A percentile compares a stretch with the other conserved stretches of the same genome.
Evolutionary conservation across 768 basidiomycete species (phyloP).

Genomic region (Rhodosporidiobolus odoratus): DNA sequence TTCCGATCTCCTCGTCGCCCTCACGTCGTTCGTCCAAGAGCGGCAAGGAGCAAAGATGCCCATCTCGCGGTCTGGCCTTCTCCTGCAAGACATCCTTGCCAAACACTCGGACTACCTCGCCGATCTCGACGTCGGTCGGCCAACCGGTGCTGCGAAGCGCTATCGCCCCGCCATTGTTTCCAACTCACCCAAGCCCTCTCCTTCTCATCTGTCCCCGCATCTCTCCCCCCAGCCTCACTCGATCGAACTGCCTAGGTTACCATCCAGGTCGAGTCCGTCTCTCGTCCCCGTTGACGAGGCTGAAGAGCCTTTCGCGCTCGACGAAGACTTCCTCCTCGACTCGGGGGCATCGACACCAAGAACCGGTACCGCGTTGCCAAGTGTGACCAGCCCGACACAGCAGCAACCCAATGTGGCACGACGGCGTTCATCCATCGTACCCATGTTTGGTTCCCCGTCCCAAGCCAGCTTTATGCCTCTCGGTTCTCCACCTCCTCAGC

Average conservation of each 20-base stretch:
- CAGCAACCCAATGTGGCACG: not conserved
- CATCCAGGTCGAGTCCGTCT: conserved; percentile 16
- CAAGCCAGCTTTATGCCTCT: conserved; percentile 31
- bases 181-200: conserved; percentile 16
- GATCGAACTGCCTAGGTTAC: conserved; percentile 20
- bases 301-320: conserved; percentile 37
- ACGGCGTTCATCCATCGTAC: conserved; percentile 1
- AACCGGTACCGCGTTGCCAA: too few species aligned
- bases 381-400: not conserved
- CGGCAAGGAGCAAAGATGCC: conserved; percentile 66
- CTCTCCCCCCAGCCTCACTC: conserved; percentile 26
- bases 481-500: conserved; percentile 30
- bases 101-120: conserved; percentile 67
- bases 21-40: conserved; percentile 57
- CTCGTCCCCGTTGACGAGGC: conserved; percentile 26
- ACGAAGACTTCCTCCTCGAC: conserved; percentile 38
- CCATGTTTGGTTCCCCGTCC: conserved; percentile 12
- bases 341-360: too few species aligned
- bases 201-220: conserved; percentile 21
- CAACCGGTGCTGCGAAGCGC: conserved; percentile 41
- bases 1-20: conserved; percentile 59
- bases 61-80: conserved; percentile 56
- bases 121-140: conserved; percentile 47
- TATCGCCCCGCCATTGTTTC: conserved; percentile 42
- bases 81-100: conserved; percentile 57